A percentile compares a stretch with the other conserved stretches of the same genome.
Conservation (phyloP, 345 rosid genomes). For the Camelina neglecta region DNA sequence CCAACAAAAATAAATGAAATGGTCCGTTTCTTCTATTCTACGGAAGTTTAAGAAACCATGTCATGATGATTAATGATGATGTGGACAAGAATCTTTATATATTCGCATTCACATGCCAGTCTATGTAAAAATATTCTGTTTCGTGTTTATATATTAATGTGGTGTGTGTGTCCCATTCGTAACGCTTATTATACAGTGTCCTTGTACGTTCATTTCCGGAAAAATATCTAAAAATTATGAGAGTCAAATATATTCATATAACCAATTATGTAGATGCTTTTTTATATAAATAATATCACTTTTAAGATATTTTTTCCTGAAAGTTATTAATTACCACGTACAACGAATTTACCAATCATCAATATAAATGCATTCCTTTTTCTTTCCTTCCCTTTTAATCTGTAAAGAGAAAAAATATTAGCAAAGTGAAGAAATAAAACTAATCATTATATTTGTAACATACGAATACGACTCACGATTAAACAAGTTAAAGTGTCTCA, state of each 20-base stretch:
- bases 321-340: background rate
- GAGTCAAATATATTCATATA: conserved; percentile 1
- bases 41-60: too few species aligned
- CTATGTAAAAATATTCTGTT: background rate
- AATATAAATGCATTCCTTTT: background rate
- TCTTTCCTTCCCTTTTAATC: conserved; percentile 3
- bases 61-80: too few species aligned
- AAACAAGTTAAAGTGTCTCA: conserved; percentile 40
- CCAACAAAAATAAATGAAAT: too few species aligned
- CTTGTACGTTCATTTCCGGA: background rate
- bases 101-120: too few species aligned
- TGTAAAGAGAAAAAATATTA: background rate
- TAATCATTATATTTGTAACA: conserved; percentile 3
- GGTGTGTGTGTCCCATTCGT: background rate
- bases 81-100: too few species aligned
- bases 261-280: background rate
- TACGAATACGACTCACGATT: conserved; percentile 14
- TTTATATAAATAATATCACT: background rate
- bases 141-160: background rate
- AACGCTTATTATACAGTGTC: background rate
- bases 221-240: background rate
- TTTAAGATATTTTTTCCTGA: background rate
- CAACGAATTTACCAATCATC: conserved; percentile 1
- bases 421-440: background rate
- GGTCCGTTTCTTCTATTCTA: too few species aligned